A percentile compares a stretch with the other conserved stretches of the same genome.
phyloP scores from a whole-genome alignment of 768 basidiomycete genomes.

The Roridomyces roridus region DNA sequence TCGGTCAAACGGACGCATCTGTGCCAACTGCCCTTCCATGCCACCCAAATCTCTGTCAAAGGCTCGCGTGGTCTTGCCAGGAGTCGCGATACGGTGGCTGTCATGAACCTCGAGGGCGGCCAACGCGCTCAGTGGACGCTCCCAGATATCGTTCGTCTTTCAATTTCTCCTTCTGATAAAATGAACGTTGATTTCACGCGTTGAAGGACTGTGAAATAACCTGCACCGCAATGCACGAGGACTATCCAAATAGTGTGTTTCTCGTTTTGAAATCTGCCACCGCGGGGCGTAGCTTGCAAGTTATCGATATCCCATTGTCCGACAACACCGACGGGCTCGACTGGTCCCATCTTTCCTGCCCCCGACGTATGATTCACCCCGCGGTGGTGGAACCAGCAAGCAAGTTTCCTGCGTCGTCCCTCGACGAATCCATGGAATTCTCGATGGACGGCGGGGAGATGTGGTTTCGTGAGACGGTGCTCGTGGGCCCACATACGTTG shows the following conservation, averaged over 20 bases:
- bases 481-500: not conserved
- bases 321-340: not conserved
- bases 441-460: not conserved
- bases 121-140: constrained; percentile 11
- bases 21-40: constrained; percentile 6
- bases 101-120: not conserved
- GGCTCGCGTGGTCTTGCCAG: not conserved
- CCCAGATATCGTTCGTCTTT: not conserved
- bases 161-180: not conserved
- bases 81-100: not conserved
- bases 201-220: constrained; percentile 1
- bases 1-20: constrained; percentile 5
- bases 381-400: not conserved
- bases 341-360: not conserved
- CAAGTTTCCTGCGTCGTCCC: not conserved
- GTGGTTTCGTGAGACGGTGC: not conserved
- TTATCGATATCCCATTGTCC: not conserved
- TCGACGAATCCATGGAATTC: not conserved
- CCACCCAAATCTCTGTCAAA: not conserved
- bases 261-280: not conserved
- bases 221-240: not conserved
- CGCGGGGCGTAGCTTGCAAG: not conserved
- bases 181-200: no score
- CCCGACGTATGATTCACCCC: not conserved
- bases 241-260: not conserved